phyloP scores from a whole-genome alignment of 1,284 basidiomycete species.

The Gomphus bonarii region DNA sequence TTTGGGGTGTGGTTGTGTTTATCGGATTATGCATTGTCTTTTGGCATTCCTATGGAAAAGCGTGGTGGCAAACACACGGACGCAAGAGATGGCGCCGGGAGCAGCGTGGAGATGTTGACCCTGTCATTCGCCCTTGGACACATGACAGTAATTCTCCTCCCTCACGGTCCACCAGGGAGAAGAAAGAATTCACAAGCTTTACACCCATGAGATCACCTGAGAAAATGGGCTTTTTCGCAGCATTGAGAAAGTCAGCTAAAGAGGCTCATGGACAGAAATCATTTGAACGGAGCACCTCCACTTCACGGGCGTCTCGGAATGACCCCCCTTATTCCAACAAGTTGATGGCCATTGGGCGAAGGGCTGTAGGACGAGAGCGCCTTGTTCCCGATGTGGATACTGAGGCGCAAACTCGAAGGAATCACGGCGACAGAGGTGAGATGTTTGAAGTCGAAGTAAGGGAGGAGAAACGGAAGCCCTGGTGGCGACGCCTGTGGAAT shows the following conservation, averaged over 20 bases:
- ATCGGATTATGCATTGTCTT: slow-evolving; percentile 57
- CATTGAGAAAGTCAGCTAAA: slow-evolving; percentile 19
- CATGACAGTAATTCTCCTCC: slow-evolving; percentile 23
- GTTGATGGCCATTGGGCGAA: slow-evolving; percentile 34
- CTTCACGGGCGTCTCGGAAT: not conserved
- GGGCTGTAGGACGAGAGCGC: slow-evolving; percentile 24
- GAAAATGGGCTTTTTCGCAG: slow-evolving; percentile 29
- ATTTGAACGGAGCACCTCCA: not conserved
- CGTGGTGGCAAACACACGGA: slow-evolving; percentile 34
- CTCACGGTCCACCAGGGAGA: slow-evolving; percentile 13
- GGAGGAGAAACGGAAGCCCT: slow-evolving; percentile 5
- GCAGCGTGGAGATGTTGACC: slow-evolving; percentile 34
- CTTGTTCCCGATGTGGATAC: slow-evolving; percentile 20
- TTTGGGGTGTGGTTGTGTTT: slow-evolving; percentile 71
- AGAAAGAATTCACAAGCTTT: slow-evolving; percentile 29
- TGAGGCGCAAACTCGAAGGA: not conserved
- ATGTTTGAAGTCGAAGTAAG: slow-evolving; percentile 7
- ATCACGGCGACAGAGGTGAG: not conserved
- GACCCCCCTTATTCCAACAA: slow-evolving; percentile 23
- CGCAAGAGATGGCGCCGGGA: slow-evolving; percentile 41
- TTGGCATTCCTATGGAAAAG: slow-evolving; percentile 53
- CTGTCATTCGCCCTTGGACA: slow-evolving; percentile 24
- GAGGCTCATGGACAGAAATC: not conserved
- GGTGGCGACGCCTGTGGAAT: slow-evolving; percentile 9
- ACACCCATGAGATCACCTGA: slow-evolving; percentile 35